Base-by-base conservation (phyloP, 148 eudicot genomes). In the Beta vulgaris region DNA sequence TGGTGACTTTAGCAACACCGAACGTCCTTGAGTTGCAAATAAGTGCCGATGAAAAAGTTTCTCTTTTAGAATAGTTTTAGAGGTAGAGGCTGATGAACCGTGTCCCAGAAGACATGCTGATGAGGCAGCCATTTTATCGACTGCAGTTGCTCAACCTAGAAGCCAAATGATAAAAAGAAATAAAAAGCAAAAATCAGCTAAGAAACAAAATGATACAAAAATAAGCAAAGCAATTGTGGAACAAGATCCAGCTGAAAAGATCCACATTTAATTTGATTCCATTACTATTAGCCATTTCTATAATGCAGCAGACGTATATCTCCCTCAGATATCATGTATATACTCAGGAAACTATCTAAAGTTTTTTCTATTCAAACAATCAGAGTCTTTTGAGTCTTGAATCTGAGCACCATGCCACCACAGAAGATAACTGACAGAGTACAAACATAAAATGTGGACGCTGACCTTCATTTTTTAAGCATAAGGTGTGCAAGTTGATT, bases 21-120 rank as follows among this genome's bases (percentile, higher is more conserved):
- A 75, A 66, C 81, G 78, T 72, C 79, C 66, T 25, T 88, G 82
- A 66, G 87, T 82, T 4, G 58, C 80, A 53, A 78, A 46, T 37
- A 82, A 68, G 67, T 78, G 84, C 68, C 80, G 84, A 59, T 77
- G 80, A 66, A 76, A 84, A 37, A 88, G 70, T 59, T 84, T 87
- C 74, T 88, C 87, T 67, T 77, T 79, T 61, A 87, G 69, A 80
- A 59, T 28, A 40, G 86, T 67, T 80, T 75, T 84, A 28, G 86
- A 55, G 36, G 12, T 76, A 34, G 83, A 81, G 64, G 83, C 67
- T 36, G 80, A 76, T 58, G 79, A 72, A 25, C 80, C 60, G 29
- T 72, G 66, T 65, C 83, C 83, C 1, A 81, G 61, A 21, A 81
- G 73, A 61, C 80, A 81, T 13, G 80, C 73, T 34, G 83, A 72